Conservation (phyloP, 139 green algal species). For the Yamagishiella unicocca region DNA sequence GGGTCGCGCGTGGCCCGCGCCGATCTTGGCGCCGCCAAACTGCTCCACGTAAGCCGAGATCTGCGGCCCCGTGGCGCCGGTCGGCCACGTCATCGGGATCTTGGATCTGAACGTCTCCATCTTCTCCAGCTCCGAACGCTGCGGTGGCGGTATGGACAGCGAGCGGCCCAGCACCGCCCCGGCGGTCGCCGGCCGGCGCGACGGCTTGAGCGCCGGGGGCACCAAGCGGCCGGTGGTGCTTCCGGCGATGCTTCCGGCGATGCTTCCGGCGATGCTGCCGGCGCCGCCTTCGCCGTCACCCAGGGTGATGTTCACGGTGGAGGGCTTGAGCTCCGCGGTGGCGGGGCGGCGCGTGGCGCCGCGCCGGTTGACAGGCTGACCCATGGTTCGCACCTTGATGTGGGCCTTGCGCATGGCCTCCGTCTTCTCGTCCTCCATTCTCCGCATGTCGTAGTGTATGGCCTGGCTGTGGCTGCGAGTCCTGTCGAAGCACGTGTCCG, state of each 20-base stretch:
- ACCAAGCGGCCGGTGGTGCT: neutral
- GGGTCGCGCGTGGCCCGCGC: neutral
- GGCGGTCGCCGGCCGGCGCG: slow-evolving; percentile 23
- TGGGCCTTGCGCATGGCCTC: slow-evolving; percentile 16
- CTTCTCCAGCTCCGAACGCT: neutral
- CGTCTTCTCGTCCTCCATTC: slow-evolving; percentile 10
- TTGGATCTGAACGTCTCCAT: slow-evolving; percentile 43
- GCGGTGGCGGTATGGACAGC: neutral
- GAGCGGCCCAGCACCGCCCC: neutral
- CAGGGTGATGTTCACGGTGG: neutral
- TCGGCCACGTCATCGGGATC: slow-evolving; percentile 52
- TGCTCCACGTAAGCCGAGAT: slow-evolving; percentile 36
- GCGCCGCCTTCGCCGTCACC: neutral
- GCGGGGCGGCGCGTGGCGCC: neutral
- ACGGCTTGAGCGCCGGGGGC: slow-evolving; percentile 1
- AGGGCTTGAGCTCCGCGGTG: slow-evolving; percentile 14
- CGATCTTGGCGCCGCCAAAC: slow-evolving; percentile 39
- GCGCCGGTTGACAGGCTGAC: neutral
- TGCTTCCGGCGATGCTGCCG: neutral
- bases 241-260: neutral
- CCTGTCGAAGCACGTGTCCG: slow-evolving; percentile 18
- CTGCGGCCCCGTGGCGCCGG: neutral
- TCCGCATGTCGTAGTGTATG: slow-evolving; percentile 33
- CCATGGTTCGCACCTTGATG: slow-evolving; percentile 49
- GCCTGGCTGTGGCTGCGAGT: slow-evolving; percentile 45